Evolutionary conservation across 345 rosid species (phyloP).

Genomic region (Salix viminalis): DNA sequence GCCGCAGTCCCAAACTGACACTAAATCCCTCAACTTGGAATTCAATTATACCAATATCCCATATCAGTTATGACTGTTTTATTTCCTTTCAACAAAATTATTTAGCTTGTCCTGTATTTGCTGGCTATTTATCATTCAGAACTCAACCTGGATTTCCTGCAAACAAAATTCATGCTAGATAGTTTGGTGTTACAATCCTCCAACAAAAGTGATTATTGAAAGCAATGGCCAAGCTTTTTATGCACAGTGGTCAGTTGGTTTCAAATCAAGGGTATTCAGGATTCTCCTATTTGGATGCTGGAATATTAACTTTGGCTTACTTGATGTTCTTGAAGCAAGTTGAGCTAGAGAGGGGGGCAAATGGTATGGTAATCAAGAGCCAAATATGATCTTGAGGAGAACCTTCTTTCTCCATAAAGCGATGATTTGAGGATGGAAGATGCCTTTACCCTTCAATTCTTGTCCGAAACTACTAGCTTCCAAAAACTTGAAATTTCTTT

Average conservation of each 20-base stretch:
- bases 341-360: background rate
- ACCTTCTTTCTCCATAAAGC: background rate
- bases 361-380: background rate
- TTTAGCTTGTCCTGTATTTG: background rate
- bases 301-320: background rate
- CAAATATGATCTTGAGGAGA: background rate
- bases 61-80: too few species aligned
- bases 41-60: too few species aligned
- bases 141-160: background rate
- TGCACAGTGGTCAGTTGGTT: background rate
- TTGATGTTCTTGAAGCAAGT: background rate
- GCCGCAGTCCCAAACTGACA: too few species aligned
- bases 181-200: background rate
- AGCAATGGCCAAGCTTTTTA: background rate
- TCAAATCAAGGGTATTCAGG: background rate
- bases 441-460: background rate
- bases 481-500: conserved; percentile 11
- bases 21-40: too few species aligned
- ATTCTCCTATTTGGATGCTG: too few species aligned
- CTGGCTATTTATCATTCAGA: background rate
- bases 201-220: background rate
- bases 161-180: background rate
- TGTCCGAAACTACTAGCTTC: background rate
- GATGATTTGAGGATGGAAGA: background rate
- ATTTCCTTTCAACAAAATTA: background rate